phyloP scores from a whole-genome alignment of 2,329 filamentous ascomycete genomes.

The Colletotrichum lentis region DNA sequence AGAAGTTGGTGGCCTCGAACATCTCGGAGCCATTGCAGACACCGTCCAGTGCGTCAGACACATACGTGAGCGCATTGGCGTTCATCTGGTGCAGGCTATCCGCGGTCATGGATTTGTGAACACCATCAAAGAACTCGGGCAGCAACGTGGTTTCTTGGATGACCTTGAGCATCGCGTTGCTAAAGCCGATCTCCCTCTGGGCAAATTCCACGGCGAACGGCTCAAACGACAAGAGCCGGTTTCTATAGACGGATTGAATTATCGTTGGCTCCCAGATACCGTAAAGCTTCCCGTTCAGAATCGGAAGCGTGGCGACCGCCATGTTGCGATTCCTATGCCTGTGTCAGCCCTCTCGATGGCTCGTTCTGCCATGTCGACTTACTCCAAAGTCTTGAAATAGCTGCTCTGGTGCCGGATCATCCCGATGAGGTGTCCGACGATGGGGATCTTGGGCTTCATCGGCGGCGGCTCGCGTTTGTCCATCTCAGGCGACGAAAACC shows the following conservation, averaged over 20 bases:
- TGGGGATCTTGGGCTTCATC: slow-evolving; percentile 52
- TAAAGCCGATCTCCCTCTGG: slow-evolving; percentile 50
- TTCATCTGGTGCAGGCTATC: slow-evolving; percentile 26
- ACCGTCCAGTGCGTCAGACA: slow-evolving; percentile 33
- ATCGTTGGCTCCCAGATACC: slow-evolving; percentile 53
- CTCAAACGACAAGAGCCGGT: slow-evolving; percentile 53
- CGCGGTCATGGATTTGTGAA: slow-evolving; percentile 22
- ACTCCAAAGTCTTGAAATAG: slow-evolving; percentile 53
- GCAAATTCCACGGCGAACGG: slow-evolving; percentile 51
- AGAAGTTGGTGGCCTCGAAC: slow-evolving; percentile 45
- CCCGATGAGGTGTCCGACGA: slow-evolving; percentile 57
- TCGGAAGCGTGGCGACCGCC: slow-evolving; percentile 54
- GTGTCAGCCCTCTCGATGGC: slow-evolving; percentile 46
- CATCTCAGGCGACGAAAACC: slow-evolving; percentile 28
- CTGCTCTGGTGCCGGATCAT: slow-evolving; percentile 49
- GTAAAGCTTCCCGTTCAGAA: slow-evolving; percentile 56
- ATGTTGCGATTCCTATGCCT: slow-evolving; percentile 40
- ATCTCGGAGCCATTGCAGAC: slow-evolving; percentile 40
- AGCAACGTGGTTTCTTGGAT: slow-evolving; percentile 4
- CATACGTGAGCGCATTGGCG: slow-evolving; percentile 24
- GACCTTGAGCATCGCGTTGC: slow-evolving; percentile 44
- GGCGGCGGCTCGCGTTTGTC: slow-evolving; percentile 54
- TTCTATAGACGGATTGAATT: slow-evolving; percentile 50
- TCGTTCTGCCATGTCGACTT: slow-evolving; percentile 36
- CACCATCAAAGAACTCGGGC: slow-evolving; percentile 21